Evolutionary conservation across 768 basidiomycete genomes (phyloP).

Genomic region (Russula brevipes): DNA sequence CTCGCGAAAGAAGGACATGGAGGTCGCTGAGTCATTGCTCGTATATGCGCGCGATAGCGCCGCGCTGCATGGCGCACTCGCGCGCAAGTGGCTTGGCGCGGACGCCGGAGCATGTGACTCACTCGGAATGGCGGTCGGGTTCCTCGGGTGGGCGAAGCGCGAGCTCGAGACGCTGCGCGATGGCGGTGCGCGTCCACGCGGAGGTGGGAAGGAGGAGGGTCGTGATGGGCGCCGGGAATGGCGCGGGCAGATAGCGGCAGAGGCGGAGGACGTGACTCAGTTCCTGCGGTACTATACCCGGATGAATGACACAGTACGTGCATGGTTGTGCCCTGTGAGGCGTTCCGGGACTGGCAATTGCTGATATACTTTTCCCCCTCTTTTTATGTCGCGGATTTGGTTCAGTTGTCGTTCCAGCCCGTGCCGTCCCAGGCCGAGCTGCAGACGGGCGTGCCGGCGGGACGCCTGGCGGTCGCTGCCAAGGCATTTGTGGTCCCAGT

Average conservation of each 20-base stretch:
- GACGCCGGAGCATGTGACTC: conserved; percentile 82
- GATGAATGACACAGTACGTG: conserved; percentile 81
- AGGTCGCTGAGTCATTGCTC: conserved; percentile 52
- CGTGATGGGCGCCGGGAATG: conserved; percentile 48
- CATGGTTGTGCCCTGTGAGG: background rate
- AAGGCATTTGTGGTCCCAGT: conserved; percentile 59
- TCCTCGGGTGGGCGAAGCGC: conserved; percentile 65
- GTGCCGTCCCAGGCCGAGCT: conserved; percentile 69
- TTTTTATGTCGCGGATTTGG: background rate
- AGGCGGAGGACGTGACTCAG: conserved; percentile 57
- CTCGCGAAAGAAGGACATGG: conserved; percentile 31
- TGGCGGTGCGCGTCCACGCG: conserved; percentile 24
- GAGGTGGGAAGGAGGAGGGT: conserved; percentile 47
- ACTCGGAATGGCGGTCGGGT: conserved; percentile 75
- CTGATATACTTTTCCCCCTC: background rate
- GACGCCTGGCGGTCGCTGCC: conserved; percentile 62
- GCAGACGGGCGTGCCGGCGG: conserved; percentile 76
- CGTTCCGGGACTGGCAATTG: background rate
- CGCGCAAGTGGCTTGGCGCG: conserved; percentile 95
- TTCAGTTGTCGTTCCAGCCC: conserved; percentile 84
- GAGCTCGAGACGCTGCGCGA: conserved; percentile 67
- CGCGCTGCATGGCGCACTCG: conserved; percentile 63
- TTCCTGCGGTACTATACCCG: conserved; percentile 82
- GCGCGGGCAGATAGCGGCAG: conserved; percentile 55
- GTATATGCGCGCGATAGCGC: conserved; percentile 64